These are phyloP conservation scores for Hamamelis virginiana DNA, from an alignment of 164 flowering plant genomes.

Conservation along the genomic window DNA sequence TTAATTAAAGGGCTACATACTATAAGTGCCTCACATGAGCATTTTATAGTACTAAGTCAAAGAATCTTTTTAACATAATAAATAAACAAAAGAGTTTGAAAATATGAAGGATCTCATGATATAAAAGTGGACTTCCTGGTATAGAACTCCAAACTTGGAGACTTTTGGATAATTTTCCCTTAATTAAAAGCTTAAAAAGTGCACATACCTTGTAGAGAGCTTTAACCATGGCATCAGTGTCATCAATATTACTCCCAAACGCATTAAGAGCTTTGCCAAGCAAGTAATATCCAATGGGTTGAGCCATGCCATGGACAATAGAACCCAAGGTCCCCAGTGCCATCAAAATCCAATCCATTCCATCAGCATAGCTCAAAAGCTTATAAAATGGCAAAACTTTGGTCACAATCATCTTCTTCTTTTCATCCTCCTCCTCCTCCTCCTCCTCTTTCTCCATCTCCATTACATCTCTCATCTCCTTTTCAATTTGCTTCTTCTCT, in stretches of 20 bases:
- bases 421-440: background rate
- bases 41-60: no score
- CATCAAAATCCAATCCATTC: slow-evolving; percentile 62
- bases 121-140: no score
- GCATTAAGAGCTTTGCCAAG: slow-evolving; percentile 74
- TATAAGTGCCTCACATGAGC: no score
- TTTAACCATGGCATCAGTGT: slow-evolving; percentile 51
- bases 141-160: no score
- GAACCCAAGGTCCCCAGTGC: slow-evolving; percentile 64
- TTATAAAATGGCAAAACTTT: slow-evolving; percentile 32
- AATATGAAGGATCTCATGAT: no score
- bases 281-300: slow-evolving; percentile 61
- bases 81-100: no score
- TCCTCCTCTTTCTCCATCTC: slow-evolving; percentile 4
- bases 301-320: slow-evolving; percentile 64
- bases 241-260: slow-evolving; percentile 46
- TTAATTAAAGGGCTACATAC: no score
- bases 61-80: no score
- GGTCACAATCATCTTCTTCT: slow-evolving; percentile 6
- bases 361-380: slow-evolving; percentile 68
- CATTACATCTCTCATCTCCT: slow-evolving; percentile 1
- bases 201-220: slow-evolving; percentile 52
- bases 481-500: background rate
- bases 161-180: no score
- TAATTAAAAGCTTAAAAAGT: background rate